Conservation (phyloP, 73 alveolate genomes). For the Breviolum minutum region DNA sequence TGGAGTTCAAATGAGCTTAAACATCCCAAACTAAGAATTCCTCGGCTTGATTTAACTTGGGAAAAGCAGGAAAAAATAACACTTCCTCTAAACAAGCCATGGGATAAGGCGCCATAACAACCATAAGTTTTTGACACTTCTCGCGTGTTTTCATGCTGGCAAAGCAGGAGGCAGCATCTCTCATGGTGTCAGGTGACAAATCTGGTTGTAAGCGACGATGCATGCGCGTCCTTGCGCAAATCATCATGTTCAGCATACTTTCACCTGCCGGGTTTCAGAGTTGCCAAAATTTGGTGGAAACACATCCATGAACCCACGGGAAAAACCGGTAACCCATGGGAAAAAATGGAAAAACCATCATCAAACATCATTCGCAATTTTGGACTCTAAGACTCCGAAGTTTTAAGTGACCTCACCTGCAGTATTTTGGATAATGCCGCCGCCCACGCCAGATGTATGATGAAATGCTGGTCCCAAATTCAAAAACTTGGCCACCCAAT, state of each 20-base stretch:
- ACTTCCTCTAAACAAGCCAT: neutral
- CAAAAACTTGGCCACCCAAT: conserved; percentile 84
- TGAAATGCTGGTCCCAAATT: conserved; percentile 69
- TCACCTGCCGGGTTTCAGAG: conserved; percentile 38
- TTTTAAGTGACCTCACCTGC: neutral
- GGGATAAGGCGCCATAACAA: neutral
- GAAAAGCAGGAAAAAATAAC: too few species aligned
- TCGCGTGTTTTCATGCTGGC: neutral
- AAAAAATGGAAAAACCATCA: neutral
- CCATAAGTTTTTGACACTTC: neutral
- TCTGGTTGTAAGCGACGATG: conserved; percentile 42
- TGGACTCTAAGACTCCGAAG: neutral
- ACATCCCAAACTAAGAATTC: too few species aligned
- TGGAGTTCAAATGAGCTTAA: too few species aligned
- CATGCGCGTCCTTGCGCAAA: conserved; percentile 64
- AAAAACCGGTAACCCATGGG: too few species aligned
- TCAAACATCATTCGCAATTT: neutral
- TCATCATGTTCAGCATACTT: conserved; percentile 77
- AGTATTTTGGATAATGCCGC: conserved; percentile 67
- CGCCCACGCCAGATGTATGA: conserved; percentile 84
- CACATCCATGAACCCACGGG: too few species aligned
- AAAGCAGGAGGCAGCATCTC: too few species aligned
- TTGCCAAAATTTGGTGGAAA: neutral
- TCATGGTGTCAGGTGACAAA: neutral
- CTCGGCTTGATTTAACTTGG: neutral